Conservation (phyloP, 495 filamentous ascomycete genomes). For the Hyaloscypha hepaticicola region DNA sequence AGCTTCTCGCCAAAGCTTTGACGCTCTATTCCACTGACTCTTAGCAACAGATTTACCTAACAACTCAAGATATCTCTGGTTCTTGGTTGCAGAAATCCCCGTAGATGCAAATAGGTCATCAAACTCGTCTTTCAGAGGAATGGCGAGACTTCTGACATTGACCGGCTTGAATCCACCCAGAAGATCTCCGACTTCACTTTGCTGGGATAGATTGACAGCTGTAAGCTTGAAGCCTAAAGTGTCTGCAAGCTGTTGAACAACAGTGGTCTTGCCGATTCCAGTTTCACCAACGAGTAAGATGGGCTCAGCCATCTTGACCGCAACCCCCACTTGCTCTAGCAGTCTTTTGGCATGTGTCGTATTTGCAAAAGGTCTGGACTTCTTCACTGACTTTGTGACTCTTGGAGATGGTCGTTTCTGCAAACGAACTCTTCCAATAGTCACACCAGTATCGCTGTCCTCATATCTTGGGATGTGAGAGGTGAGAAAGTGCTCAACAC, state of each 20-base stretch:
- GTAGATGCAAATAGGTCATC: conserved; percentile 83
- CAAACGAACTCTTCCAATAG: conserved; percentile 66
- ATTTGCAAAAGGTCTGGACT: conserved; percentile 62
- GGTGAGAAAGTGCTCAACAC: conserved; percentile 66
- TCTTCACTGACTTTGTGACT: conserved; percentile 41
- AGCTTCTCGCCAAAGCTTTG: conserved; percentile 85
- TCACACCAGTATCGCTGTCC: conserved; percentile 55
- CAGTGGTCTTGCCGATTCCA: conserved; percentile 95
- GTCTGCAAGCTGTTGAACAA: conserved; percentile 87
- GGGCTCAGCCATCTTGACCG: conserved; percentile 81
- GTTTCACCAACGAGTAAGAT: conserved; percentile 95
- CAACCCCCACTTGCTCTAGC: conserved; percentile 81
- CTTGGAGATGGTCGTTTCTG: conserved; percentile 44
- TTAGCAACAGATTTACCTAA: conserved; percentile 76
- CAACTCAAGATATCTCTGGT: conserved; percentile 78
- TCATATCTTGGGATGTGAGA: conserved; percentile 65
- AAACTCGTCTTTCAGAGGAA: conserved; percentile 92
- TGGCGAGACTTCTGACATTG: conserved; percentile 79
- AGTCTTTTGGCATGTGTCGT: conserved; percentile 69
- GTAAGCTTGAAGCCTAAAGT: conserved; percentile 78
- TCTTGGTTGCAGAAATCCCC: conserved; percentile 77
- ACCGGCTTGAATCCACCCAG: conserved; percentile 96
- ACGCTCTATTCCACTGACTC: conserved; percentile 79
- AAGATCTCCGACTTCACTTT: conserved; percentile 91
- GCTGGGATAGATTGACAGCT: conserved; percentile 93